Evolutionary conservation across 805 yeast species (phyloP).

Genomic region (Myxozyma geophila): DNA sequence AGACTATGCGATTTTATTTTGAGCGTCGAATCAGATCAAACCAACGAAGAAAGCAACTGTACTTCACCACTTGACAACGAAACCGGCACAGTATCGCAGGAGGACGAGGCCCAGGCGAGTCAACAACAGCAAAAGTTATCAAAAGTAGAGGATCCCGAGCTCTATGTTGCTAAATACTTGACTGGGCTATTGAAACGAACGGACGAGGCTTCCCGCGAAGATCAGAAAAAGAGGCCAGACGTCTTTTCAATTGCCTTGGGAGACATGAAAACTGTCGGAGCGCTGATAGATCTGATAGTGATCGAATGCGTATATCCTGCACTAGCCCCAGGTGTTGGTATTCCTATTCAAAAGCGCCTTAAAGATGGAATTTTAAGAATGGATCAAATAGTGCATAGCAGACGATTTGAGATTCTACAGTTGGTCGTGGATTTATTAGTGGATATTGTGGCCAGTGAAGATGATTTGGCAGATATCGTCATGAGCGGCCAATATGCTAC

Average conservation of each 20-base stretch:
- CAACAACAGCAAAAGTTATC: not conserved
- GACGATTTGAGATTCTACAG: constrained; percentile 15
- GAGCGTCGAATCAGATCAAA: not conserved
- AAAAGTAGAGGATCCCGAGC: constrained; percentile 10
- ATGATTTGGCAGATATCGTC: constrained; percentile 42
- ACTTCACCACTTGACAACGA: not conserved
- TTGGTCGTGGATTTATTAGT: constrained; percentile 30
- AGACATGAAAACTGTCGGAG: constrained; percentile 77
- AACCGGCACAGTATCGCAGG: not conserved
- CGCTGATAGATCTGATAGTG: constrained; percentile 64
- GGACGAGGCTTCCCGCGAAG: constrained; percentile 28
- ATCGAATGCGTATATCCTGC: constrained; percentile 73
- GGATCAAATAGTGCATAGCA: not conserved
- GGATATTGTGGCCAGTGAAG: constrained; percentile 35
- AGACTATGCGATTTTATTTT: not conserved
- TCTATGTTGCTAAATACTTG: constrained; percentile 12
- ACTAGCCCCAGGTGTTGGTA: constrained; percentile 60
- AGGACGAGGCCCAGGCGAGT: not conserved
- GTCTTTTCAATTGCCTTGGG: constrained; percentile 69
- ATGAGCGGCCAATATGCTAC: constrained; percentile 41
- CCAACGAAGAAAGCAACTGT: not conserved
- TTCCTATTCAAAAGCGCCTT: constrained; percentile 66
- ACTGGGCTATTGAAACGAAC: constrained; percentile 12
- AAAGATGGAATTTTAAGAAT: constrained; percentile 40
- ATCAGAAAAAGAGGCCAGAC: constrained; percentile 31